phyloP scores from a whole-genome alignment of 305 asterid genomes.

The Plantago rigida region DNA sequence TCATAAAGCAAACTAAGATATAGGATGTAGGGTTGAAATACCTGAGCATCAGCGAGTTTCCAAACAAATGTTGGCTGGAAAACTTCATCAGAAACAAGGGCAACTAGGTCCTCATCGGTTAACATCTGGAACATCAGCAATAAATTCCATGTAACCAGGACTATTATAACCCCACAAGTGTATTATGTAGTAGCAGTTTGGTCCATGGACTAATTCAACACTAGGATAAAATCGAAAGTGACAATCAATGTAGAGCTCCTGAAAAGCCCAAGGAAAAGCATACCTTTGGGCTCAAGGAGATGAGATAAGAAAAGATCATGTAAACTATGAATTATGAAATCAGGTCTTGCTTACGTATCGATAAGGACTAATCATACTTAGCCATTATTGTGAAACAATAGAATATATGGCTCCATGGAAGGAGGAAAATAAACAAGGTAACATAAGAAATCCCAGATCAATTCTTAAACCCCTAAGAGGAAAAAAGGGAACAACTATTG shows the following conservation, averaged over 20 bases:
- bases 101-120: constrained; percentile 83
- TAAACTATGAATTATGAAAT: background rate
- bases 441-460: no score
- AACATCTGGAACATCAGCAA: constrained; percentile 42
- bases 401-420: no score
- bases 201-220: background rate
- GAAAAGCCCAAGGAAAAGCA: background rate
- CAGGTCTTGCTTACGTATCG: background rate
- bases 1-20: constrained; percentile 13
- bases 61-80: constrained; percentile 79
- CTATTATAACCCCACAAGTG: background rate
- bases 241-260: background rate
- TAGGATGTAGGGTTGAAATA: constrained; percentile 18
- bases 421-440: no score
- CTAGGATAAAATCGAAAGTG: background rate
- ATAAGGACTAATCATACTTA: background rate
- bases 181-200: background rate
- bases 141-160: background rate
- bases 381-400: no score
- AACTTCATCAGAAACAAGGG: constrained; percentile 78
- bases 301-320: background rate
- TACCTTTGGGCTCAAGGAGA: background rate
- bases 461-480: no score
- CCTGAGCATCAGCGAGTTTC: constrained; percentile 83
- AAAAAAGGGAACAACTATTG: no score